These are phyloP conservation scores for Vitis hybrid DNA, from an alignment of 177 flowering plant genomes.

Conservation along the genomic window DNA sequence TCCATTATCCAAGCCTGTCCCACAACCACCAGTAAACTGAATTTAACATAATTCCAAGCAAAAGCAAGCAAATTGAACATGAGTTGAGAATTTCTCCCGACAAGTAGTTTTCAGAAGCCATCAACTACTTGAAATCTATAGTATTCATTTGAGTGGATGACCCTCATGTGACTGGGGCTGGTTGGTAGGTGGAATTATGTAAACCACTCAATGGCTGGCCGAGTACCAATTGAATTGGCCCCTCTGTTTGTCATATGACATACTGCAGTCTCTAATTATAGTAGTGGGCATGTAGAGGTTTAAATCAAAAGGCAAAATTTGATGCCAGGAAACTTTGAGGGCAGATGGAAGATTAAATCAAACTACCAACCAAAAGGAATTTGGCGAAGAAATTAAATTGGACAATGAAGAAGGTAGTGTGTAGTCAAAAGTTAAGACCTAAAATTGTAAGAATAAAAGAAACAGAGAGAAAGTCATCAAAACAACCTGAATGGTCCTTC, in stretches of 20 bases:
- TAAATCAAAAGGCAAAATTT: too few species aligned
- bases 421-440: too few species aligned
- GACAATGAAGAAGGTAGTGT: too few species aligned
- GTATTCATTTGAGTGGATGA: neutral
- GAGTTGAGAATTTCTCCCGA: neutral
- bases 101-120: neutral
- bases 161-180: too few species aligned
- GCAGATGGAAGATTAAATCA: too few species aligned
- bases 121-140: neutral
- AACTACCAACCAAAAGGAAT: neutral
- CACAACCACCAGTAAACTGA: neutral
- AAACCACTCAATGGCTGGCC: too few species aligned
- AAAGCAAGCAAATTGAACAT: neutral
- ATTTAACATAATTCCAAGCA: neutral
- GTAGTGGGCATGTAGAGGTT: too few species aligned
- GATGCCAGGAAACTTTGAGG: too few species aligned
- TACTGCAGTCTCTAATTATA: too few species aligned
- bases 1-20: slow-evolving; percentile 63
- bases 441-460: neutral
- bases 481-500: slow-evolving; percentile 78
- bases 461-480: neutral
- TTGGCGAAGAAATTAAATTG: neutral
- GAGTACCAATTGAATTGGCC: too few species aligned
- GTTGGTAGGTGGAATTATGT: too few species aligned
- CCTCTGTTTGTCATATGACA: too few species aligned